Evolutionary conservation across 768 basidiomycete species (phyloP), one percentile per base, ranked within the genome.

Genomic region (Auriscalpium microsporum): DNA sequence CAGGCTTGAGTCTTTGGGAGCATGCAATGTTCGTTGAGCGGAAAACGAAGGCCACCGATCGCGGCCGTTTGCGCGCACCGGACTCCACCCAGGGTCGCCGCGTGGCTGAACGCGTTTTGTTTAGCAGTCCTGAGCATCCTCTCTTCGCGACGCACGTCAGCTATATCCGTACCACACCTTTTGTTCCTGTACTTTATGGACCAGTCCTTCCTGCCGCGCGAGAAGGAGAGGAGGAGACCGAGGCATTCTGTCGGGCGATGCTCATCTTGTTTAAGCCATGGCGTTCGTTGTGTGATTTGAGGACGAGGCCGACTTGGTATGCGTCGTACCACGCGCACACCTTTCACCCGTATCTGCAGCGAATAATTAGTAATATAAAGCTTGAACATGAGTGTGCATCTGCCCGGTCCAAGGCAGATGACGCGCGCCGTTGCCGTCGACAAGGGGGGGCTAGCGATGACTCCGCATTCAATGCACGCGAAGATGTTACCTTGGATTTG

Each of bases 151-250:
- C 53, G 3, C 56, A 61, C 16, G 7, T 54, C 2, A 9, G 54
- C 3, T 10, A 53, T 3, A 16, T 36, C 6, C 17, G 57, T 0
- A 23, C 21, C 0, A 17, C 1, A 2, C 45, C 49, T 37, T 13
- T 50, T 1, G 38, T 61, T 1, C 60, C 60, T 17, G 61, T 62
- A 6, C n/a, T 55, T 14, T 16, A 59, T 1, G 58, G 55, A 8
- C 45, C 48, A 3, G 45, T 23, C 1, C 13, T 59, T 3, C 55
- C 58, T n/a, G 0, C 55, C 58, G 2, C 8, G 16, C 3, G 61
- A 59, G 34, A 16, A 48, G 10, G 36, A 10, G 3, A 34, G 37
- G 45, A 45, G 10, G 55, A 57, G 23, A n/a, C 7, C 5, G 14
- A 16, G 10, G n/a, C 2, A 21, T 47, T 3, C 16, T 47, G 46